Percentiles rank a stretch among this genome's conserved stretches.
Evolutionary conservation across 2,329 filamentous ascomycete species (phyloP).

Genomic region (Mariannaea elegans): DNA sequence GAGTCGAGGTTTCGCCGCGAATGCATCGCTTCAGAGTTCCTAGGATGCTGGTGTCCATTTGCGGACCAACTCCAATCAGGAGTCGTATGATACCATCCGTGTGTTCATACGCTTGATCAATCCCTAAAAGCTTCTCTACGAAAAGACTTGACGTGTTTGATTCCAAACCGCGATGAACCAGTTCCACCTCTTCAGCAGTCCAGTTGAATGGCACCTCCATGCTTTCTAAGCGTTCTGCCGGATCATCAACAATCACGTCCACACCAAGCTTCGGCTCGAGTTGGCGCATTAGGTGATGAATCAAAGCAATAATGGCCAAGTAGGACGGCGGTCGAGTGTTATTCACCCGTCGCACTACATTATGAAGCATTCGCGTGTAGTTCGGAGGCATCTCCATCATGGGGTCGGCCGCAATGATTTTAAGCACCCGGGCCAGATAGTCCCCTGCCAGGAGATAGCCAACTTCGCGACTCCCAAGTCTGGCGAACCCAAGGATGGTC

Average conservation of each 20-base stretch:
- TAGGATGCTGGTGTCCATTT: constrained; percentile 62
- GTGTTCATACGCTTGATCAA: constrained; percentile 64
- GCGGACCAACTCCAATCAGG: constrained; percentile 61
- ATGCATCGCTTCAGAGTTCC: constrained; percentile 64
- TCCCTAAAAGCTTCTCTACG: constrained; percentile 70
- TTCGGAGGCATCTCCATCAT: constrained; percentile 60
- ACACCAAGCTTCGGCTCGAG: constrained; percentile 51
- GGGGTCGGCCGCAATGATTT: constrained; percentile 69
- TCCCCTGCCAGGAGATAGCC: constrained; percentile 66
- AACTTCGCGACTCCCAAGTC: constrained; percentile 67
- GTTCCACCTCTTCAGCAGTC: constrained; percentile 55
- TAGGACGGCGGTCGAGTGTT: constrained; percentile 63
- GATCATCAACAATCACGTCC: constrained; percentile 49
- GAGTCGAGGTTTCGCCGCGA: constrained; percentile 51
- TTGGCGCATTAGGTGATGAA: constrained; percentile 54
- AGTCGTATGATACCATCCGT: constrained; percentile 66
- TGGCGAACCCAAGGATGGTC: constrained; percentile 72
- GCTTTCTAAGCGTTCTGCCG: constrained; percentile 50
- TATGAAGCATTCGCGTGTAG: constrained; percentile 63
- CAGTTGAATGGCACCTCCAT: constrained; percentile 52
- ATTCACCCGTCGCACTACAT: constrained; percentile 59
- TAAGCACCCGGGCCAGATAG: constrained; percentile 67
- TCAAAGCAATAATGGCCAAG: constrained; percentile 60
- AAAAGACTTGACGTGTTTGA: constrained; percentile 58
- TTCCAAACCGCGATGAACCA: constrained; percentile 53